Conservation (phyloP, 2,329 filamentous ascomycete genomes). For the Penicillium sp. region DNA sequence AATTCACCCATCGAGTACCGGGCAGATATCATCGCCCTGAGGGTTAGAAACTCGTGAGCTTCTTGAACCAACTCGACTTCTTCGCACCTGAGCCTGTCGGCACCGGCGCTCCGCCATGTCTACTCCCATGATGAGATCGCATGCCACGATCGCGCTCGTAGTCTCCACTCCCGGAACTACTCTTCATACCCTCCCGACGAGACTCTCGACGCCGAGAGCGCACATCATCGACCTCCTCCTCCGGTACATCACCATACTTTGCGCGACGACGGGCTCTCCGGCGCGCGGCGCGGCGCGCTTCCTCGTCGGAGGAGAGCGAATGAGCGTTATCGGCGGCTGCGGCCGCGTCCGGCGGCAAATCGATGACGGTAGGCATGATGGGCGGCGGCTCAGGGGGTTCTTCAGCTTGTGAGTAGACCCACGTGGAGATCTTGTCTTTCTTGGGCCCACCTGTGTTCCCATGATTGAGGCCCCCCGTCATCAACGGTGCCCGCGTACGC, state of each 20-base stretch:
- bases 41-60: conserved; percentile 39
- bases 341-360: conserved; percentile 37
- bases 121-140: conserved; percentile 29
- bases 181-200: conserved; percentile 38
- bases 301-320: conserved; percentile 47
- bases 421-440: conserved; percentile 52
- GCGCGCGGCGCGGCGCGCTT: conserved; percentile 40
- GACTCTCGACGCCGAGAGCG: conserved; percentile 37
- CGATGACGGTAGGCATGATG: conserved; percentile 49
- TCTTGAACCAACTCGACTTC: conserved; percentile 47
- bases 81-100: conserved; percentile 33
- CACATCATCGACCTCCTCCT: conserved; percentile 43
- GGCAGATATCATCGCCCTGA: not conserved
- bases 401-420: conserved; percentile 50
- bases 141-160: conserved; percentile 40
- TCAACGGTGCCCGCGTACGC: conserved; percentile 29
- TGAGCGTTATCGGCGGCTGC: conserved; percentile 34
- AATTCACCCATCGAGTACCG: not conserved
- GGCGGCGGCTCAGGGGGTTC: conserved; percentile 52
- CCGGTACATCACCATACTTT: conserved; percentile 37
- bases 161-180: conserved; percentile 44
- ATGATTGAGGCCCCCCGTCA: conserved; percentile 35
- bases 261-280: conserved; percentile 43
- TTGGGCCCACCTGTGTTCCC: conserved; percentile 13
- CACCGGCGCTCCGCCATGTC: conserved; percentile 26